A percentile compares a stretch with the other conserved stretches of the same genome.
Conservation (phyloP, 2,329 filamentous ascomycete genomes). For the Grosmannia penicillata region DNA sequence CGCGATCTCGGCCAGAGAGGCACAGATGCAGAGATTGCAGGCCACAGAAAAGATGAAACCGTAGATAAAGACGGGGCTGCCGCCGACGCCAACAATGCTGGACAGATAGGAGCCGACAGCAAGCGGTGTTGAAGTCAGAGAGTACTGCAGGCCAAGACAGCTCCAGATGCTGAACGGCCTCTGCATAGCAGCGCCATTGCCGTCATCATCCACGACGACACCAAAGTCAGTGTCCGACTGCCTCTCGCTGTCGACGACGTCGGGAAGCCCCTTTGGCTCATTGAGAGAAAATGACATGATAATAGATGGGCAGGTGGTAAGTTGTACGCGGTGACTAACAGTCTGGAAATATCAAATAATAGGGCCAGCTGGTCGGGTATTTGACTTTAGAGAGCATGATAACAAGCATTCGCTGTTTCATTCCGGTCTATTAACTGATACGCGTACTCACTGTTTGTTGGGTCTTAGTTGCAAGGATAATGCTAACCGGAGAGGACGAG, state of each 20-base stretch:
- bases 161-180: conserved; percentile 1
- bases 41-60: neutral
- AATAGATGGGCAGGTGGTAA: too few relatives aligned
- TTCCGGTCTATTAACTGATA: too few relatives aligned
- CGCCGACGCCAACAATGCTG: conserved; percentile 1
- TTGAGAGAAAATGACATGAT: too few relatives aligned
- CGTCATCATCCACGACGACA: neutral
- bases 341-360: too few relatives aligned
- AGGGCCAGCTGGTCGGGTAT: too few relatives aligned
- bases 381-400: too few relatives aligned
- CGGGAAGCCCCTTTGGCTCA: neutral
- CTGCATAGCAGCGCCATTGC: neutral
- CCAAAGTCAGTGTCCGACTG: neutral
- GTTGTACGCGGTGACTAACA: too few relatives aligned
- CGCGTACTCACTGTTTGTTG: too few relatives aligned
- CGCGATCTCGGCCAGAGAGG: conserved; percentile 3
- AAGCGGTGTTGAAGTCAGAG: conserved; percentile 2
- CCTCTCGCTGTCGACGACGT: neutral
- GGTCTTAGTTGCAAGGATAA: too few relatives aligned
- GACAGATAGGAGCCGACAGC: conserved; percentile 3
- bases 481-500: too few relatives aligned
- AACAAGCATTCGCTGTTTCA: too few relatives aligned
- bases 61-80: conserved; percentile 4
- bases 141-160: conserved; percentile 1
- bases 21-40: conserved; percentile 2